Percentiles rank a stretch among this genome's conserved stretches.
Conservation (phyloP, 169 alveolate species). For the Plasmodium relictum region DNA sequence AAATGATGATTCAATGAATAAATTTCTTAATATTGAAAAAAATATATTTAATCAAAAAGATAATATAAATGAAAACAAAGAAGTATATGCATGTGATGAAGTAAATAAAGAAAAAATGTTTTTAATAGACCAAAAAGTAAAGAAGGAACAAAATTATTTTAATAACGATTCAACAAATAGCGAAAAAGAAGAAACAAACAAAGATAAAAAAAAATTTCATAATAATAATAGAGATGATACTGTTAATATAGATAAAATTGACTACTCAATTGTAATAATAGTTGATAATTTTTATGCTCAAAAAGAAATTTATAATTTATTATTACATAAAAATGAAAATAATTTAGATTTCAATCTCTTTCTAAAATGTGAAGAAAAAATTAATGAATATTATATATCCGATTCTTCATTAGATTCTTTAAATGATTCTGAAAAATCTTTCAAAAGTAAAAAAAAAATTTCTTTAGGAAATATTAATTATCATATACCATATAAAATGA, state of each 20-base stretch:
- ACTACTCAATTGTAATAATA: constrained; percentile 65
- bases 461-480: neutral
- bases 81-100: neutral
- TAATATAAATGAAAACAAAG: neutral
- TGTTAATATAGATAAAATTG: constrained; percentile 12
- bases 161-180: neutral
- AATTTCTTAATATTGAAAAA: neutral
- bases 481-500: constrained; percentile 28
- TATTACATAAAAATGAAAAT: constrained; percentile 29
- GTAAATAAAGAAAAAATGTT: too few species aligned
- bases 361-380: constrained; percentile 20
- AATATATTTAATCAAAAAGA: neutral
- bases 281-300: constrained; percentile 71
- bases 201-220: neutral
- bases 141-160: too few species aligned
- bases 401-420: constrained; percentile 9
- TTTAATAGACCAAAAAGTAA: too few species aligned
- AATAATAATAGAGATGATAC: neutral
- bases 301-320: constrained; percentile 62
- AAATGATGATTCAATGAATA: neutral
- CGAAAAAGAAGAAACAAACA: neutral
- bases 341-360: neutral
- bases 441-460: neutral
- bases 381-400: constrained; percentile 10
- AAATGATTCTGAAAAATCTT: constrained; percentile 1